Evolutionary conservation across 164 flowering plant species (phyloP), one percentile per base, ranked within the genome.

Genomic region (Kalanchoe fedtschenkoi): DNA sequence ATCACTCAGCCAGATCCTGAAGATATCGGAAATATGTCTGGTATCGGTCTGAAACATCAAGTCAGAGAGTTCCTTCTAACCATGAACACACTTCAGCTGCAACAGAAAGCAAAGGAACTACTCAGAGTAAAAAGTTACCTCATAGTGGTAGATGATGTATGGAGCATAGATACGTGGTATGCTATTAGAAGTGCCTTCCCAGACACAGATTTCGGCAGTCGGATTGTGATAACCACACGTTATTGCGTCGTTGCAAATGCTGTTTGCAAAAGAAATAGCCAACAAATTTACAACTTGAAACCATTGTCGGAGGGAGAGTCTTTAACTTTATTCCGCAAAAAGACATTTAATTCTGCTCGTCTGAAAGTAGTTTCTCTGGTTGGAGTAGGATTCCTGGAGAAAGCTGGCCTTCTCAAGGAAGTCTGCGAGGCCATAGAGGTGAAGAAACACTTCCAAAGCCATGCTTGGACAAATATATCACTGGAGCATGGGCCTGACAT

Each of bases 111-210:
- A 19, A 65, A 38, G 35, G 21, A 41, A 13, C 42, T 42, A 34
- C 63, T 75, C 1, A 42, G 53, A 10, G 3, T 47, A 24, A 68
- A 60, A 60, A 70, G 68, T 56, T 76, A 70, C 22, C 5, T 69
- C 2, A 62, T 76, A 60, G 76, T 72, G 29, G 44, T 72, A 5
- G 79, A 76, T 73, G 79, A 76, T 53, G 61, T 73, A 0, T 73
- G 79, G 79, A 61, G 62, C 32, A 19, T 24, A 21, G 17, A 59
- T 43, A 62, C 29, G 7, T 71, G 73, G 75, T 66, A 74, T 19
- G 46, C 33, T 0, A 17, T 76, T 4, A 66, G 62, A 61, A 42
- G 53, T 54, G 71, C 65, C 0, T 61, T 76, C 22, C 77, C 77
- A 0, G 35, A 70, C 5, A 17, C 26, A 21, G 58, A 58, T 2